phyloP scores from a whole-genome alignment of 129 eudicot genomes.

The Gnaphalium uliginosum region DNA sequence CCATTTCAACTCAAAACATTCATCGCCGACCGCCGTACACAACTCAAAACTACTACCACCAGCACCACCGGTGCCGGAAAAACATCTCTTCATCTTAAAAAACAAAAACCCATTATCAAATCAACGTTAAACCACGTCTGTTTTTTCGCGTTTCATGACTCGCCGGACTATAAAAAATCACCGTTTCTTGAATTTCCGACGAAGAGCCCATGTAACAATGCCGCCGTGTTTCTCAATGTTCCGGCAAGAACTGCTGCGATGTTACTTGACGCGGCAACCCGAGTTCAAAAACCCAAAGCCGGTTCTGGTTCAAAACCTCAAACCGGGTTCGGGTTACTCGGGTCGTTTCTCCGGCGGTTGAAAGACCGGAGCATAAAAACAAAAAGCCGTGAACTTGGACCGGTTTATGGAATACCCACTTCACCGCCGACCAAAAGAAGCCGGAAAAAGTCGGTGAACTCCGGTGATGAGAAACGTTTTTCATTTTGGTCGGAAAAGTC shows the following conservation, averaged over 20 bases:
- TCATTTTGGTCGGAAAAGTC: constrained; percentile 56
- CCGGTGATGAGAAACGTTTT: constrained; percentile 26
- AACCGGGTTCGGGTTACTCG: constrained; percentile 58
- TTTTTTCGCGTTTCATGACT: constrained; percentile 51
- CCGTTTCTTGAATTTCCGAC: constrained; percentile 54
- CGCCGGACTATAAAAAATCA: constrained; percentile 59
- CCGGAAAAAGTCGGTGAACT: constrained; percentile 22
- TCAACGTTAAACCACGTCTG: constrained; percentile 57
- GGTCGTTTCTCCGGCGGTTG: constrained; percentile 60
- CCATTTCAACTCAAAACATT: constrained; percentile 70
- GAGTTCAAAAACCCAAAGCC: constrained; percentile 57
- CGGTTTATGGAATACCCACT: constrained; percentile 16
- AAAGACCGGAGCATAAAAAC: constrained; percentile 43
- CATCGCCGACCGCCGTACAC: constrained; percentile 60
- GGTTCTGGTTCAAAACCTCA: constrained; percentile 17
- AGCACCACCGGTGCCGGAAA: constrained; percentile 9
- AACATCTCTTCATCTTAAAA: constrained; percentile 35
- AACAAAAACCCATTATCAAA: constrained; percentile 41
- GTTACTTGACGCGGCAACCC: constrained; percentile 74
- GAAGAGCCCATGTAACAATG: constrained; percentile 44
- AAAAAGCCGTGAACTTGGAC: constrained; percentile 40
- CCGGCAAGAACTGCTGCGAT: constrained; percentile 69
- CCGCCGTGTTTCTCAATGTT: constrained; percentile 50
- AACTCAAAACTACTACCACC: constrained; percentile 31
- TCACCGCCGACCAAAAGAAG: constrained; percentile 20